These are phyloP conservation scores for Lavandula angustifolia DNA, from an alignment of 257 asterid genomes.

Conservation along the genomic window DNA sequence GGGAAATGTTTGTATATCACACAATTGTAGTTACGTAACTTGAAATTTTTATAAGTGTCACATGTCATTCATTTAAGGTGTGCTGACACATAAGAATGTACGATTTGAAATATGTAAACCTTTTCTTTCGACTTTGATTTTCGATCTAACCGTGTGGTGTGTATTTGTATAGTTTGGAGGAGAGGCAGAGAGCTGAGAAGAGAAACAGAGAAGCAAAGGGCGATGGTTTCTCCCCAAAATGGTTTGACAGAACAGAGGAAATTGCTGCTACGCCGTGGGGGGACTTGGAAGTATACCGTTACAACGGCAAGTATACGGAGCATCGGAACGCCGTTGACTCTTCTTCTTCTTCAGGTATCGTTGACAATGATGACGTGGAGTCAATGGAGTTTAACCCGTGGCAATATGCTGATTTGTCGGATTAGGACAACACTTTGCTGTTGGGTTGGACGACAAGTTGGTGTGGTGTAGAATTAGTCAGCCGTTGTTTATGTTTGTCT, in stretches of 20 bases:
- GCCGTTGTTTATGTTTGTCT: constrained; percentile 29
- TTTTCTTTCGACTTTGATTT: too few relatives aligned
- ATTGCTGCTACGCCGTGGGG: constrained; percentile 92
- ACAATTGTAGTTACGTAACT: too few relatives aligned
- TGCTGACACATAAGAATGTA: too few relatives aligned
- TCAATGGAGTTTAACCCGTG: constrained; percentile 83
- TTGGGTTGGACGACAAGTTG: constrained; percentile 24
- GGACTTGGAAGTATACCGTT: constrained; percentile 74
- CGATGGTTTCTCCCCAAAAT: constrained; percentile 65
- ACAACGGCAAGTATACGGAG: constrained; percentile 67
- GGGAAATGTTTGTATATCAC: too few relatives aligned
- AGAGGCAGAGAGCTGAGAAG: constrained; percentile 93
- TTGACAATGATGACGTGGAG: constrained; percentile 39
- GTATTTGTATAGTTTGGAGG: constrained; percentile 67
- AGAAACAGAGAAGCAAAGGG: constrained; percentile 79
- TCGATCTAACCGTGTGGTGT: background rate
- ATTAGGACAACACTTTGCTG: constrained; percentile 29
- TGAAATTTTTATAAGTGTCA: too few relatives aligned
- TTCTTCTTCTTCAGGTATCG: constrained; percentile 37
- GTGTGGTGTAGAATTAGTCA: constrained; percentile 34
- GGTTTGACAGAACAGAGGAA: constrained; percentile 85
- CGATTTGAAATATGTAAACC: too few relatives aligned
- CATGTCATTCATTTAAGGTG: too few relatives aligned
- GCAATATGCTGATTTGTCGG: constrained; percentile 64
- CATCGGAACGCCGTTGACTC: constrained; percentile 64